These are phyloP conservation scores for Silene conica DNA, from an alignment of 148 eudicot genomes.

Conservation along the genomic window DNA sequence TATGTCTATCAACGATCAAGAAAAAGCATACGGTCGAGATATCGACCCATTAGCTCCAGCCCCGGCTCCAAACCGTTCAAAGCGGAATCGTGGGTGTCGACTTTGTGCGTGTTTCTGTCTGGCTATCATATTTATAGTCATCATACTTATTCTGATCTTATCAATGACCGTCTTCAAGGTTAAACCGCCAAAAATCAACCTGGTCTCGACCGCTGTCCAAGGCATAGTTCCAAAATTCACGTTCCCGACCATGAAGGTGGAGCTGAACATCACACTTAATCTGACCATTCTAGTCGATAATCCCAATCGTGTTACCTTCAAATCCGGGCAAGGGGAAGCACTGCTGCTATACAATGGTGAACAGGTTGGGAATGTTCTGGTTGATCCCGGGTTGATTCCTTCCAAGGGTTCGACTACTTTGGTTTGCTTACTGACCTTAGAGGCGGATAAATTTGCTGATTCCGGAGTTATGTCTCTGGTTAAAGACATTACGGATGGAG, in stretches of 20 bases:
- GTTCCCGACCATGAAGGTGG: constrained; percentile 23
- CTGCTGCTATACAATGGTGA: constrained; percentile 22
- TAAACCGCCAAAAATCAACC: constrained; percentile 18
- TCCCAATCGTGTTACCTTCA: constrained; percentile 30
- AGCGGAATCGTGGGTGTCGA: constrained; percentile 3
- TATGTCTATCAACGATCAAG: constrained; percentile 13
- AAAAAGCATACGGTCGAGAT: background rate
- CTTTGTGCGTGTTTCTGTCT: background rate
- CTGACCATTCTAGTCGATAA: constrained; percentile 27
- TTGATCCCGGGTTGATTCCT: constrained; percentile 25
- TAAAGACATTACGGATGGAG: constrained; percentile 17
- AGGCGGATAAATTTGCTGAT: constrained; percentile 21
- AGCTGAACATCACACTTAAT: constrained; percentile 30
- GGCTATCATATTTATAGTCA: constrained; percentile 7
- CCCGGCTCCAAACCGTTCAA: background rate
- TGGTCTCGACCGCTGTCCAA: constrained; percentile 21
- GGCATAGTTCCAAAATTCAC: constrained; percentile 26
- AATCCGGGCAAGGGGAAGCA: constrained; percentile 15
- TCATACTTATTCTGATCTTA: constrained; percentile 15
- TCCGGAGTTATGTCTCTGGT: constrained; percentile 9
- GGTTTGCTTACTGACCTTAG: constrained; percentile 18
- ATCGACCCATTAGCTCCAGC: background rate
- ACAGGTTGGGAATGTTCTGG: constrained; percentile 23
- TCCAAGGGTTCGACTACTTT: constrained; percentile 23
- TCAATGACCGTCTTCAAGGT: constrained; percentile 23